Percentiles rank a stretch among this genome's conserved stretches.
Evolutionary conservation across 2,329 filamentous ascomycete genomes (phyloP).

Genomic region (Beauveria medogensis): DNA sequence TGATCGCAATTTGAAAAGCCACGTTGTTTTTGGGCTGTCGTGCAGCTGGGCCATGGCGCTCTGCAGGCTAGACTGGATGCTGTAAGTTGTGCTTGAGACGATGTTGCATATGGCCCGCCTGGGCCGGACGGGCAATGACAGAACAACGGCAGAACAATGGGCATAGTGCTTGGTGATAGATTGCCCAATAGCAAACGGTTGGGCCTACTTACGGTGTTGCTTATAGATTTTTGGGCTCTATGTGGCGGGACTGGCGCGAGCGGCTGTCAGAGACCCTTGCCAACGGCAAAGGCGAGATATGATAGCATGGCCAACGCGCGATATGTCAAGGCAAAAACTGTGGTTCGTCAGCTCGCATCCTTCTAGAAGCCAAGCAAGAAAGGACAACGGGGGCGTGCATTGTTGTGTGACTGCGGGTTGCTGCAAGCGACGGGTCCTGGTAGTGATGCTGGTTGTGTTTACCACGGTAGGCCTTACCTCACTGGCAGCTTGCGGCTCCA

Average conservation of each 20-base stretch:
- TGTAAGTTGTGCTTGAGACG: background rate
- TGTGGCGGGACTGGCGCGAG: background rate
- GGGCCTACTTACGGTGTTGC: background rate
- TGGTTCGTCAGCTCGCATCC: background rate
- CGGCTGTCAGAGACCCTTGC: background rate
- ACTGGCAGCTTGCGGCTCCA: too few species aligned
- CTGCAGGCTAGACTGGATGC: background rate
- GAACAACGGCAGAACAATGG: background rate
- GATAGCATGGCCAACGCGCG: background rate
- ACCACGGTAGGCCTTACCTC: background rate
- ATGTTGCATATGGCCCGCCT: background rate
- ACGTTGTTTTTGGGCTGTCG: background rate
- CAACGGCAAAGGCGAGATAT: background rate
- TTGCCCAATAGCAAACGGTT: background rate
- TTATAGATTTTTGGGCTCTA: background rate
- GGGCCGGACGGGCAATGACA: background rate
- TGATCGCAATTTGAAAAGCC: conserved; percentile 7
- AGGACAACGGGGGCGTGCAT: background rate
- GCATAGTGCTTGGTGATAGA: too few species aligned
- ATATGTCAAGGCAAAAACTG: background rate
- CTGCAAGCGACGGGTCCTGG: background rate
- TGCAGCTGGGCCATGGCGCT: background rate
- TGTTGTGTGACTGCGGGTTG: background rate
- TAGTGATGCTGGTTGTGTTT: background rate
- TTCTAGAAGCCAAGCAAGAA: background rate